Percentiles rank a stretch among this genome's conserved stretches.
Evolutionary conservation across 768 basidiomycete species (phyloP).

Genomic region (Lactarius hengduanensis): DNA sequence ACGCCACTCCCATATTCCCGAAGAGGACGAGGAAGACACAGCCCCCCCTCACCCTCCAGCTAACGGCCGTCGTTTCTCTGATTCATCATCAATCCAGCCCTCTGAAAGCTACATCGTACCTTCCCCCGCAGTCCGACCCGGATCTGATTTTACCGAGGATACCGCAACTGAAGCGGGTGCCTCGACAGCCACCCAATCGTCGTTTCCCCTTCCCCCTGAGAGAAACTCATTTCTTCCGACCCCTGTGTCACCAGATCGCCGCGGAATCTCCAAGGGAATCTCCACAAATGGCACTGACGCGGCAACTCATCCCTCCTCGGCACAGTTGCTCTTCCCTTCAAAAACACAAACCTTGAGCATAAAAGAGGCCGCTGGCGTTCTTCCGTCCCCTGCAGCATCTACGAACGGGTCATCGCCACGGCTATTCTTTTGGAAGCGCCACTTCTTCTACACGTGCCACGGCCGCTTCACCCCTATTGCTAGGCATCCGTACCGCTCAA

Average conservation of each 20-base stretch:
- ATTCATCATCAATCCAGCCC: slow-evolving; percentile 30
- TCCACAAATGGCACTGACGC: slow-evolving; percentile 5
- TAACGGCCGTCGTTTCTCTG: slow-evolving; percentile 1
- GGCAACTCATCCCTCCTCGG: slow-evolving; percentile 1
- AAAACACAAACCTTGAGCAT: slow-evolving; percentile 18
- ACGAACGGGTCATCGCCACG: slow-evolving; percentile 31
- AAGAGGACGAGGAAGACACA: slow-evolving; percentile 64
- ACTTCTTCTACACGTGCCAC: slow-evolving; percentile 17
- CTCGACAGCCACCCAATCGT: slow-evolving; percentile 34
- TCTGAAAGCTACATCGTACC: slow-evolving; percentile 38
- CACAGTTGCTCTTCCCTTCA: slow-evolving; percentile 19
- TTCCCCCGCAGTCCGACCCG: slow-evolving; percentile 26
- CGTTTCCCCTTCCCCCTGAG: slow-evolving; percentile 33
- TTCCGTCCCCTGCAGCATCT: slow-evolving; percentile 36
- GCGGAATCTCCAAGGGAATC: slow-evolving; percentile 15
- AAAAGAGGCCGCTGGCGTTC: slow-evolving; percentile 34
- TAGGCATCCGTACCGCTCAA: slow-evolving; percentile 20
- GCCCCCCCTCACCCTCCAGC: not conserved
- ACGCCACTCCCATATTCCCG: slow-evolving; percentile 58
- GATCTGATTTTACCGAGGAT: slow-evolving; percentile 7
- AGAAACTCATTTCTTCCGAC: slow-evolving; percentile 28
- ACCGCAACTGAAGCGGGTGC: slow-evolving; percentile 28
- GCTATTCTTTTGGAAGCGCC: slow-evolving; percentile 23
- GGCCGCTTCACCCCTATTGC: slow-evolving; percentile 10
- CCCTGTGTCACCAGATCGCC: slow-evolving; percentile 32